Conservation (phyloP, 2,329 filamentous ascomycete species). For the Phoma sp. region DNA sequence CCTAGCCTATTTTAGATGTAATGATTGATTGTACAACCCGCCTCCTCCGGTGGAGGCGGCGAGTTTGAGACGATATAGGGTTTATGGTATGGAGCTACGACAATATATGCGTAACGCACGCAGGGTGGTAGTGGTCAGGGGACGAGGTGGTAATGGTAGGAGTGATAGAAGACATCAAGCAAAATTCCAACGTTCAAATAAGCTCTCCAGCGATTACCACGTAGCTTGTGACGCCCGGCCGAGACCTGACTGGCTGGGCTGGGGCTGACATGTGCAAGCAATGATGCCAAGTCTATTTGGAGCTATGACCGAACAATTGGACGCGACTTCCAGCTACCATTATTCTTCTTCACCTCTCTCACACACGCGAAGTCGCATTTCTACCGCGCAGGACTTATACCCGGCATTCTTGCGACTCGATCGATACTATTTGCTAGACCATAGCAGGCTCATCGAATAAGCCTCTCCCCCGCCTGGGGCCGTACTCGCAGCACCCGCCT, state of each 20-base stretch:
- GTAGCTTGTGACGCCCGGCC: neutral
- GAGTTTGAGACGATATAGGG: constrained; percentile 23
- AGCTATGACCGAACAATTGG: constrained; percentile 17
- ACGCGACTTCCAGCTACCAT: constrained; percentile 1
- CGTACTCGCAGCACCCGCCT: constrained; percentile 7
- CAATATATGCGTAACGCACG: constrained; percentile 9
- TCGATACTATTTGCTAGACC: neutral
- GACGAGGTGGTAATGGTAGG: constrained; percentile 15
- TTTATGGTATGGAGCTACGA: constrained; percentile 12
- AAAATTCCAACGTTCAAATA: constrained; percentile 14
- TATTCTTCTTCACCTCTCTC: neutral
- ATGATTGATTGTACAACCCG: constrained; percentile 40
- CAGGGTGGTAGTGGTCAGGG: constrained; percentile 17
- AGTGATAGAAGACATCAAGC: constrained; percentile 7
- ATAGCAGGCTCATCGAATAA: constrained; percentile 11
- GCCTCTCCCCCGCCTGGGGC: constrained; percentile 13
- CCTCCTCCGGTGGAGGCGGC: constrained; percentile 16
- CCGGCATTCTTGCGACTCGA: neutral
- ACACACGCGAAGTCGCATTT: neutral
- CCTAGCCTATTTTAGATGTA: constrained; percentile 32
- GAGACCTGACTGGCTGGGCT: neutral
- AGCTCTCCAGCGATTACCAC: constrained; percentile 3
- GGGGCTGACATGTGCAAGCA: constrained; percentile 10
- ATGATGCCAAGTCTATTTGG: constrained; percentile 11
- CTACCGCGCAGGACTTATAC: neutral